A percentile compares a stretch with the other conserved stretches of the same genome.
Evolutionary conservation across 345 rosid genomes (phyloP).

Genomic region (Salix viminalis): DNA sequence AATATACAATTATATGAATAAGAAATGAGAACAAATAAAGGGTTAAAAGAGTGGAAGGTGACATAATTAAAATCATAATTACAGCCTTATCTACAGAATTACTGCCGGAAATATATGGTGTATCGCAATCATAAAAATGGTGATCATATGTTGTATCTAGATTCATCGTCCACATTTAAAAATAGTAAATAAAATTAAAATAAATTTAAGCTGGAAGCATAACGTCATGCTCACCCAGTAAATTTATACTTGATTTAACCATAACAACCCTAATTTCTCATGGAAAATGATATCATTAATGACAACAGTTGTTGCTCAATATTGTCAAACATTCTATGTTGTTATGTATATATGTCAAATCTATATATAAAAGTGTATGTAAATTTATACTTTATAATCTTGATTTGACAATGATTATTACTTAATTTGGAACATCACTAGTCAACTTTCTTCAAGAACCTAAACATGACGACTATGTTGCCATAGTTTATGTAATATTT

Average conservation of each 20-base stretch:
- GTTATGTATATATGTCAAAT: too few species aligned
- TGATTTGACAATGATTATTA: not conserved
- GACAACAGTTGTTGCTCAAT: not conserved
- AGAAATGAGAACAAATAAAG: conserved; percentile 25
- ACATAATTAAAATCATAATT: conserved; percentile 15
- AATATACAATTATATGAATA: conserved; percentile 26
- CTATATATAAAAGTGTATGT: too few species aligned
- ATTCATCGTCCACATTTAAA: too few species aligned
- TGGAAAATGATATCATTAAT: not conserved
- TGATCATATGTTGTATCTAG: not conserved
- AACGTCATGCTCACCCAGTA: not conserved
- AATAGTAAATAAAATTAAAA: too few species aligned
- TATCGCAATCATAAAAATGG: not conserved
- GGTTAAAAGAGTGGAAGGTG: conserved; percentile 13
- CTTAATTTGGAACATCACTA: too few species aligned
- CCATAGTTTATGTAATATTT: too few species aligned
- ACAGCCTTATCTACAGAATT: not conserved
- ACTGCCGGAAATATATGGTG: not conserved
- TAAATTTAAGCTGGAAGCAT: not conserved
- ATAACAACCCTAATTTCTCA: not conserved
- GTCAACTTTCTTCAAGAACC: too few species aligned
- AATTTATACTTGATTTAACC: not conserved
- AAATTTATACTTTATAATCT: too few species aligned
- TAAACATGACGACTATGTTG: too few species aligned
- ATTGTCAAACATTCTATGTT: not conserved